Evolutionary conservation across 2,329 filamentous ascomycete genomes (phyloP).

Genomic region (Aspergillus carbonarius): DNA sequence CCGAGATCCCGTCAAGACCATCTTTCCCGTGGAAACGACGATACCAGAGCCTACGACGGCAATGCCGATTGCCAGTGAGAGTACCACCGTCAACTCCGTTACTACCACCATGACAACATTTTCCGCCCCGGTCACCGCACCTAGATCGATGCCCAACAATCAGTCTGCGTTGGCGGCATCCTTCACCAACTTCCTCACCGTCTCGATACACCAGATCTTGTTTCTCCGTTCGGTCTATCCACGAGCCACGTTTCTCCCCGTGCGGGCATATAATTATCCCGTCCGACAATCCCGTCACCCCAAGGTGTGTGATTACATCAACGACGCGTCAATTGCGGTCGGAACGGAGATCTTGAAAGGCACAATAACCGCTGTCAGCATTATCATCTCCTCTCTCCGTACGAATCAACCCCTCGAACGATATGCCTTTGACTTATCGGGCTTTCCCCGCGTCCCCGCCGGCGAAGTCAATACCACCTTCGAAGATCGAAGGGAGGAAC

Average conservation of each 20-base stretch:
- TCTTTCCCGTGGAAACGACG: slow-evolving; percentile 35
- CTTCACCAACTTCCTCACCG: slow-evolving; percentile 77
- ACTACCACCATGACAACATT: slow-evolving; percentile 42
- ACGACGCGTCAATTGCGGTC: slow-evolving; percentile 73
- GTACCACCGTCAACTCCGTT: slow-evolving; percentile 32
- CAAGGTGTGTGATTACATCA: slow-evolving; percentile 80
- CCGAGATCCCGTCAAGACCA: slow-evolving; percentile 39
- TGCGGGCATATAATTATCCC: slow-evolving; percentile 78
- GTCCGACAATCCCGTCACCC: slow-evolving; percentile 86
- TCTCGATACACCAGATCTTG: slow-evolving; percentile 81
- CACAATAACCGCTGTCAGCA: slow-evolving; percentile 54
- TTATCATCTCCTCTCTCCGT: slow-evolving; percentile 56
- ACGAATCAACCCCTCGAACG: slow-evolving; percentile 57
- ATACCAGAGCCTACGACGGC: slow-evolving; percentile 32
- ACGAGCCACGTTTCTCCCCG: slow-evolving; percentile 70
- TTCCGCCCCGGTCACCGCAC: slow-evolving; percentile 41
- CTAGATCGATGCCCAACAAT: slow-evolving; percentile 47
- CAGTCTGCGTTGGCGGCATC: slow-evolving; percentile 63
- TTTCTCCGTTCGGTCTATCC: slow-evolving; percentile 82
- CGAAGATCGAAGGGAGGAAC: slow-evolving; percentile 40
- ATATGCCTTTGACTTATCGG: slow-evolving; percentile 60
- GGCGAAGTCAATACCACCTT: slow-evolving; percentile 54
- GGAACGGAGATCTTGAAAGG: slow-evolving; percentile 66
- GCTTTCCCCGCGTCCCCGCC: slow-evolving; percentile 52
- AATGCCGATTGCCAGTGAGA: slow-evolving; percentile 45